Evolutionary conservation across 306 rosid species (phyloP), one percentile per base, ranked within the genome.

Genomic region (Lupinus albus): DNA sequence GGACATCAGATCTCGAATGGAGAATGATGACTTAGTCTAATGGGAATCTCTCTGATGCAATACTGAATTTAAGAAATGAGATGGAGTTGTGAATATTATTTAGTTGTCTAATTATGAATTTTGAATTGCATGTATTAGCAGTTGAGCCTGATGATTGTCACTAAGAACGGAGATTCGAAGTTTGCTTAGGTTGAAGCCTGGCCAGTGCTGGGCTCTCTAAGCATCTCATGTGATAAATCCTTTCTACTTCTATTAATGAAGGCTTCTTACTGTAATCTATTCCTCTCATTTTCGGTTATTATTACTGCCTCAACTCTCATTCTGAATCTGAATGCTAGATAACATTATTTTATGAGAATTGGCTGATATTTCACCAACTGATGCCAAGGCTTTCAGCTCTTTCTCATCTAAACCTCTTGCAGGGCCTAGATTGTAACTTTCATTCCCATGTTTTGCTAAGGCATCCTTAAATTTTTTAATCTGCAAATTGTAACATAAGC

Each of bases 381-480:
- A 79, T 9, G 73, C 82, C 59, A 91, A 74, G 7, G 12, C 54
- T 67, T 68, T 47, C 61, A 92, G 69, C 82, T 92, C 96, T 0
- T 79, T 53, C 17, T 89, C 95, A 12, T 89, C 88, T 56, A 92
- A 77, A 2, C 97, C 96, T 78, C 72, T 89, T 8, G 89, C 77
- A 12, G 90, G 88, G 5, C 91, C 90, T 53, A 79, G 71, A 78
- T 87, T 76, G 64, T 90, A 84, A 0, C 95, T 63, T 15, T 87
- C 92, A 16, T 66, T 78, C 61, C 89, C 83, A 60, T 89, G 79
- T 73, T 91, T 85, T 0, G 76, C 79, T 61, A 91, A 57, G 9
- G 96, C 96, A 74, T 84, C 85, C 72, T 87, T 92, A 68, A 92
- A 92, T 76, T 92, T 92, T 73, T 92, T 85, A 60, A 92, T 82